Percentiles rank a stretch among this genome's conserved stretches.
phyloP scores from a whole-genome alignment of 2,329 filamentous ascomycete genomes.

The Talaromyces albobiverticillius region DNA sequence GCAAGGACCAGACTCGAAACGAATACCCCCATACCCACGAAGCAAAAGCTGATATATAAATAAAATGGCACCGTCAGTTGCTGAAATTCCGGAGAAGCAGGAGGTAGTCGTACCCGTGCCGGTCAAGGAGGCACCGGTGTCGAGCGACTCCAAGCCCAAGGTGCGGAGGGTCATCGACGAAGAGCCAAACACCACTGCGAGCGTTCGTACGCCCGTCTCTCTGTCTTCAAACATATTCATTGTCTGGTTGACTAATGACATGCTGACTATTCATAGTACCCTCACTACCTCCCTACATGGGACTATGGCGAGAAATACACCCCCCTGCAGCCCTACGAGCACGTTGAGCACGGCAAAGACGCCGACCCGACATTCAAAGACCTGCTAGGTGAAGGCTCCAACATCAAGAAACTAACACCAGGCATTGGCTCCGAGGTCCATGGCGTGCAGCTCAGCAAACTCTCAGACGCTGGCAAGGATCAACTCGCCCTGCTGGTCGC shows the following conservation, averaged over 20 bases:
- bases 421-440: slow-evolving; percentile 49
- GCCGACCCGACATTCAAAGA: slow-evolving; percentile 45
- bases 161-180: slow-evolving; percentile 9
- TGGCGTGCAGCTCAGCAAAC: slow-evolving; percentile 48
- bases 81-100: slow-evolving; percentile 1
- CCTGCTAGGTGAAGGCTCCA: slow-evolving; percentile 31
- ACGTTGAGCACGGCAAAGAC: slow-evolving; percentile 38
- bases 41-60: background rate
- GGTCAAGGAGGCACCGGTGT: background rate
- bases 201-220: background rate
- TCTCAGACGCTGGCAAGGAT: slow-evolving; percentile 49
- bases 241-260: background rate
- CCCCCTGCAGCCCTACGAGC: slow-evolving; percentile 40
- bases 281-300: slow-evolving; percentile 25
- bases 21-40: too few relatives aligned
- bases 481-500: slow-evolving; percentile 48
- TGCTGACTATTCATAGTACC: slow-evolving; percentile 19
- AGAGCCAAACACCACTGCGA: slow-evolving; percentile 2
- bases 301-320: slow-evolving; percentile 32
- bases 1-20: too few relatives aligned
- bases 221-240: background rate
- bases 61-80: slow-evolving; percentile 9
- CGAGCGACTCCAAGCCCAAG: background rate
- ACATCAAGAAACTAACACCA: slow-evolving; percentile 18
- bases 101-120: slow-evolving; percentile 2